phyloP scores from a whole-genome alignment of 139 green algal genomes.

The Limnomonas spitsbergensis region DNA sequence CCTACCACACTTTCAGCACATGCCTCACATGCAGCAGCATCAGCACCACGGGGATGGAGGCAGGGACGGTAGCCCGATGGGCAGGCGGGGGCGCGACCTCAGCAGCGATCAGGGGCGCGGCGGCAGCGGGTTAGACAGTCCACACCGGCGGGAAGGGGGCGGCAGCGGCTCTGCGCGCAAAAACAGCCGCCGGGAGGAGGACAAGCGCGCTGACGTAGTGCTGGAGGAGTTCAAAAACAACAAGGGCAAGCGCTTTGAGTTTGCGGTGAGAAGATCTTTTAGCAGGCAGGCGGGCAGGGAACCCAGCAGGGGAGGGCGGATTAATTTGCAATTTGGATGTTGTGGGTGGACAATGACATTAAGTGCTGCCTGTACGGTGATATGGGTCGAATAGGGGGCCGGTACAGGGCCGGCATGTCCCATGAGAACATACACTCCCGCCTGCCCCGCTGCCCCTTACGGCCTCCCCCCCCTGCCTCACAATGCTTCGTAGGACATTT shows the following conservation, averaged over 20 bases:
- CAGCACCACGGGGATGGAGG: too few species aligned
- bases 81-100: neutral
- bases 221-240: constrained; percentile 26
- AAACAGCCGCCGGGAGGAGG: neutral
- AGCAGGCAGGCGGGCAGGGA: neutral
- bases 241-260: constrained; percentile 16
- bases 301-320: neutral
- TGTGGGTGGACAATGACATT: neutral
- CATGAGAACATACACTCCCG: too few species aligned
- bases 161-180: neutral
- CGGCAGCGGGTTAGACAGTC: too few species aligned
- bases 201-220: neutral
- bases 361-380: too few species aligned
- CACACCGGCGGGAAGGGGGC: too few species aligned
- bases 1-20: too few species aligned
- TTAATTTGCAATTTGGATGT: neutral
- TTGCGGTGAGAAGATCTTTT: neutral
- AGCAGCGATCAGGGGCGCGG: neutral
- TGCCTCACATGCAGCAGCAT: too few species aligned
- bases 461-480: too few species aligned
- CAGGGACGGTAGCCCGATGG: too few species aligned
- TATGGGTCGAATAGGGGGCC: too few species aligned
- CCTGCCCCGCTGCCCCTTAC: too few species aligned
- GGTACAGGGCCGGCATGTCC: too few species aligned
- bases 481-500: constrained; percentile 63